Percentiles rank a stretch among this genome's conserved stretches.
Conservation (phyloP, 148 eudicot species). For the Heliosperma pusillum region DNA sequence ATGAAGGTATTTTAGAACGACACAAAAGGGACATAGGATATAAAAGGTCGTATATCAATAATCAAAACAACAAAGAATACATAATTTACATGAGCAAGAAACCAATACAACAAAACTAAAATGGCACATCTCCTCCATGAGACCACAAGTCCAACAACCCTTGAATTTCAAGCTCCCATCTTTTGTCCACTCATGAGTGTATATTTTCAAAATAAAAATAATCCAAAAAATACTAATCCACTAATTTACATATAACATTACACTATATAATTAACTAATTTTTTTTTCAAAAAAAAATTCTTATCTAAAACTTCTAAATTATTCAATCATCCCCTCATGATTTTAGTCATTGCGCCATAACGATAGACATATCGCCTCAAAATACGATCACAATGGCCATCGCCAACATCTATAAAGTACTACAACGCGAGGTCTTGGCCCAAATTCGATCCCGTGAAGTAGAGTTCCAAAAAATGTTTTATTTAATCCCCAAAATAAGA, state of each 20-base stretch:
- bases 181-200: background rate
- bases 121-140: background rate
- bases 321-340: background rate
- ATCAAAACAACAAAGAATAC: background rate
- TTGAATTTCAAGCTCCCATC: background rate
- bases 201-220: conserved; percentile 1
- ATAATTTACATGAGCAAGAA: conserved; percentile 20
- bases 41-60: background rate
- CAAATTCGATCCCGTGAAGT: background rate
- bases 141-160: conserved; percentile 3
- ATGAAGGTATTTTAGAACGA: no score
- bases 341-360: background rate
- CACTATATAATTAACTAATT: background rate
- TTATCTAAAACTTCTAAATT: conserved; percentile 4
- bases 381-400: background rate
- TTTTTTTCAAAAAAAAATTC: background rate
- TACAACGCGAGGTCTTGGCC: background rate
- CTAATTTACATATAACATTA: background rate
- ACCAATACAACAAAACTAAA: background rate
- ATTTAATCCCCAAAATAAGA: no score
- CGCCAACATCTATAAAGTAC: background rate
- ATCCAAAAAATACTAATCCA: background rate
- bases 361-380: no score
- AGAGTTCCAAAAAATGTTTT: no score
- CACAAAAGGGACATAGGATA: background rate